Base-by-base conservation (phyloP, 2,329 filamentous ascomycete species). In the Neofusicoccum parvum region DNA sequence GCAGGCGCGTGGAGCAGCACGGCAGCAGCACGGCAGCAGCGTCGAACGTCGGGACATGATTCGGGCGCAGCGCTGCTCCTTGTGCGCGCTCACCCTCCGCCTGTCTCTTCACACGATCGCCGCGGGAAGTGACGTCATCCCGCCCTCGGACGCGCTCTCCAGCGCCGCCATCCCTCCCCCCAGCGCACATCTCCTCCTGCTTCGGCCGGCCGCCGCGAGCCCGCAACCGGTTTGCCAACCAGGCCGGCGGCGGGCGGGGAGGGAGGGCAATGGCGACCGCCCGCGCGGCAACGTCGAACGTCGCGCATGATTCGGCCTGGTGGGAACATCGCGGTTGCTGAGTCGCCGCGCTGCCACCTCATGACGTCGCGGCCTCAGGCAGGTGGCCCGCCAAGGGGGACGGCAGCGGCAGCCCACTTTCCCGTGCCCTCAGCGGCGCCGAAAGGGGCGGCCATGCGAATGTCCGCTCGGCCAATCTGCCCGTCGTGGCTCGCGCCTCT, bases 361-460 rank as follows among this genome's bases (percentile, higher is more conserved):
- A 59, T 59, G 54, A 59, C 54, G 54, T 59, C 54, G 54, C 41
- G 54, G 54, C 54, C 54, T 59, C 54, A 36, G 54, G 39, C 53
- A 17, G 27, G 7, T 6, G 12, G 12, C 7, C 11, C 10, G 23
- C 5, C 37, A n/a, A 34, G 12, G 37, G 37, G 53, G 11, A 27
- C 37, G 36, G 7, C 36, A 9, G 4, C 12, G 7, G 53, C 17
- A 43, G 37, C 36, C 53, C 41, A 45, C 36, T 39, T 39, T 39
- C 23, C 23, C 23, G 23, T 32, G 27, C 5, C 27, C 27, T 5
- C 17, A 32, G 20, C 27, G 17, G 46, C 46, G 3, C 17, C 46
- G 46, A 49, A 27, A 32, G 27, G 27, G 27, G 27, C 27, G 27
- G 27, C 23, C 23, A 23, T 23, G 23, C 23, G 23, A 23, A 23